Evolutionary conservation across 2,329 filamentous ascomycete species (phyloP), one percentile per base, ranked within the genome.

Genomic region (Pezicula radicicola): DNA sequence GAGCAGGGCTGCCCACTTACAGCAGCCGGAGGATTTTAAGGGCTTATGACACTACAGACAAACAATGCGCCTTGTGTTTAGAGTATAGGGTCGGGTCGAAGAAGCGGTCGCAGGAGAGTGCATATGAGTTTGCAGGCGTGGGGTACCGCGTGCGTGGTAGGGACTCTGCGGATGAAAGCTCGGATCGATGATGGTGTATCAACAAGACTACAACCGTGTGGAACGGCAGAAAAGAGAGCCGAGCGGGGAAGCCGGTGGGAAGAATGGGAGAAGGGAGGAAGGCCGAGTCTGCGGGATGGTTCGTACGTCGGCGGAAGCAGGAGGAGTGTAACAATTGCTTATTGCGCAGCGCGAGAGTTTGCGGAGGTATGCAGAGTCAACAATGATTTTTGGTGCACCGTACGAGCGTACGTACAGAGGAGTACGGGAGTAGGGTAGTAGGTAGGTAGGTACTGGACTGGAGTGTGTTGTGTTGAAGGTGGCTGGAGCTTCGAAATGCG

Each of bases 61-160:
- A 48, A 62, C 58, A 57, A 59, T 62, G 55, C 60, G 53, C 50
- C 48, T 50, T 57, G 49, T 52, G 48, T 52, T 51, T 48, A 48
- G 43, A 41, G 36, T 30, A 48, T 44, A n/a, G 28, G 54, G 54
- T 50, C 41, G 28, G 54, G 54, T 50, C 41, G 40, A 48, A 48
- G 25, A 48, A 25, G 51, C 33, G 53, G 56, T 50, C 54, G 51
- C 51, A 52, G 49, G 37, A 48, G 19, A 42, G 6, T 42, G 30
- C 30, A 33, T 33, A 33, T 33, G 30, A 33, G 30, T 42, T 19
- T 25, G 25, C 25, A 25, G 18, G 39, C 50, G 50, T 44, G 39
- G 50, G 44, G 45, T 48, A 15, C 46, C 36, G 46, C 46, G 16
- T 21, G 39, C 8, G 9, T 12, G 16, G 16, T 41, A 41, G 10